Conservation (phyloP, 768 basidiomycete genomes). For the Termitomyces titanicus region DNA sequence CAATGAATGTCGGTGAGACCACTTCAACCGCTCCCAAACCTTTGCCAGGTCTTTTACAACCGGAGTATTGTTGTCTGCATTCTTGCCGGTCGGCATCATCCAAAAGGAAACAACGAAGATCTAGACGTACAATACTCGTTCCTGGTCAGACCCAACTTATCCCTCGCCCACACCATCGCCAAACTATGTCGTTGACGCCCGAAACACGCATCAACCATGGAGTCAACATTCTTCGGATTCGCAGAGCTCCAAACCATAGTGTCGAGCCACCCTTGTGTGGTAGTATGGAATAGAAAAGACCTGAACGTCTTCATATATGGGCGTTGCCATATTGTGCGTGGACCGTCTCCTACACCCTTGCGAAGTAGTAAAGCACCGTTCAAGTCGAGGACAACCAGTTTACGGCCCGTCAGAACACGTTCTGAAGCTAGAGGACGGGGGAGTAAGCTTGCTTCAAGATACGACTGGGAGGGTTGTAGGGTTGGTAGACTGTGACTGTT, state of each 20-base stretch:
- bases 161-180: constrained; percentile 71
- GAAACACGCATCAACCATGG: constrained; percentile 68
- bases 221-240: constrained; percentile 67
- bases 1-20: constrained; percentile 29
- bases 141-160: constrained; percentile 58
- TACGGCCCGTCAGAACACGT: neutral
- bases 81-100: too few relatives aligned
- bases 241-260: constrained; percentile 88
- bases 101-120: neutral
- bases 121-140: constrained; percentile 62
- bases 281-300: constrained; percentile 54
- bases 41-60: neutral
- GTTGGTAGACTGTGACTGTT: too few relatives aligned
- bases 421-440: neutral
- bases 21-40: neutral
- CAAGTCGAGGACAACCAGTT: neutral
- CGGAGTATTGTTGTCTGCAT: neutral
- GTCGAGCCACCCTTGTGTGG: constrained; percentile 64
- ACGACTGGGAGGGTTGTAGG: neutral
- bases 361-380: neutral
- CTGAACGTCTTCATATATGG: constrained; percentile 62
- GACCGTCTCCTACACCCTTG: too few relatives aligned
- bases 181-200: constrained; percentile 36
- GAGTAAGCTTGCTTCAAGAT: neutral
- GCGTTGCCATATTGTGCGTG: constrained; percentile 19